A percentile compares a stretch with the other conserved stretches of the same genome.
phyloP scores from a whole-genome alignment of 768 basidiomycete species.

The Suillus alpinus region DNA sequence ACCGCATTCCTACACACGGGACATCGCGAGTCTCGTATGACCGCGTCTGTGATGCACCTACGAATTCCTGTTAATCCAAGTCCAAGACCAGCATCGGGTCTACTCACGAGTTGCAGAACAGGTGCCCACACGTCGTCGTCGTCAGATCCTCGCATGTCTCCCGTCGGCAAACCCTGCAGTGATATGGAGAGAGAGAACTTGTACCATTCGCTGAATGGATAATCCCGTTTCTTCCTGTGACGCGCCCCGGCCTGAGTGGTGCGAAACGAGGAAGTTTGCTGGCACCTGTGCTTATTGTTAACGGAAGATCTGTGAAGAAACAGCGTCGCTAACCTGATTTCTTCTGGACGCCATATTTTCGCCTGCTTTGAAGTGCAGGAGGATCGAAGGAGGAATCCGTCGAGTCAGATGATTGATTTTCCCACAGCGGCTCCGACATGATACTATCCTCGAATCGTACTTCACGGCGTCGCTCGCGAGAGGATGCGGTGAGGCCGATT shows the following conservation, averaged over 20 bases:
- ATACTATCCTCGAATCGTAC: constrained; percentile 34
- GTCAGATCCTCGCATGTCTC: constrained; percentile 54
- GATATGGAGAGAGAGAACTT: constrained; percentile 23
- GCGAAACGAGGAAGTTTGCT: constrained; percentile 32
- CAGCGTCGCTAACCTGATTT: constrained; percentile 19
- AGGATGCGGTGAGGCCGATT: constrained; percentile 24
- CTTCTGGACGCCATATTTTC: constrained; percentile 9
- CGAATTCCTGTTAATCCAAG: neutral
- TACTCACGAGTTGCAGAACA: constrained; percentile 56
- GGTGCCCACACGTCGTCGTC: constrained; percentile 61
- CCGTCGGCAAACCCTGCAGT: constrained; percentile 50
- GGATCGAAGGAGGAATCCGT: constrained; percentile 27
- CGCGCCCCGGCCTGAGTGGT: constrained; percentile 22
- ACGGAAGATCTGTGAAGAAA: neutral
- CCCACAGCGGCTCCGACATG: constrained; percentile 28
- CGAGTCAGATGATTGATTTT: constrained; percentile 25
- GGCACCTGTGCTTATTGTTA: constrained; percentile 16
- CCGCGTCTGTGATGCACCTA: constrained; percentile 53
- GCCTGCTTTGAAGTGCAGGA: constrained; percentile 16
- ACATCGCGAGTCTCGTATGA: constrained; percentile 46
- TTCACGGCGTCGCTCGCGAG: constrained; percentile 28
- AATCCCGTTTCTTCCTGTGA: neutral
- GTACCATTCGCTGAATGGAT: neutral
- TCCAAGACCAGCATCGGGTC: constrained; percentile 4
- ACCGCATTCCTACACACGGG: constrained; percentile 52